Base-by-base conservation (phyloP, 768 basidiomycete genomes). In the Gloeopeniophorella convolvens region DNA sequence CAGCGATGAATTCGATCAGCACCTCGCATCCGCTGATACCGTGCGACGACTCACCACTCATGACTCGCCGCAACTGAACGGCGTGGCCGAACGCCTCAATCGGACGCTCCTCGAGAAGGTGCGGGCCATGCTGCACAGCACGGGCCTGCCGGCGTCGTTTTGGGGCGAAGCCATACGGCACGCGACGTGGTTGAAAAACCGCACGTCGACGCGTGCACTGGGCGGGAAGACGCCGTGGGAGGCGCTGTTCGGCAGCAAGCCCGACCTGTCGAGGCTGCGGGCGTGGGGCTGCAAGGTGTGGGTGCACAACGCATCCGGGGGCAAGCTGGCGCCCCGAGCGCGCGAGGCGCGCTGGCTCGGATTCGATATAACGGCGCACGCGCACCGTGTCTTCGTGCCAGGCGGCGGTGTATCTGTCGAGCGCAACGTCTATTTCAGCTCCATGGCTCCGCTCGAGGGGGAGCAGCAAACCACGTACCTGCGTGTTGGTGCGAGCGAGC, bases 51-150 rank as follows among this genome's bases (percentile, higher is more conserved):
- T 69, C 1, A 75, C 71, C 1, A 60, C 68, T 0, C 70, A 72
- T 16, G 64, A 77, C 50, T 72, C 70, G 0, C 74, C 69, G 0
- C 60, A 71, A 44, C 64, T 76, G 33, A 77, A 77, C 47, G 72
- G 76, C 0, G 55, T 75, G 11, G 68, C 73, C 0, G 68, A 78
- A 56, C 59, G 66, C 7, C 55, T 62, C 2, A 77, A 75, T 51
- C 58, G 67, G 6, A 70, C 66, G 0, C 52, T 71, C 8, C 15
- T 68, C 2, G 66, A 74, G 34, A 46, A 60, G 6, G 62, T 66
- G 0, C 60, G 62, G 0, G 68, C 72, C 0, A 50, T 77, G 54
- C 46, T 74, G 3, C 65, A 70, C 50, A 57, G 55, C 1, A 62
- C 64, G 24, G 60, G 66, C 0, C 46, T 75, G 2, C 72, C 71